Evolutionary conservation across 1,139 yeast genomes (phyloP).

Genomic region (Scheffersomyces segobiensis): DNA sequence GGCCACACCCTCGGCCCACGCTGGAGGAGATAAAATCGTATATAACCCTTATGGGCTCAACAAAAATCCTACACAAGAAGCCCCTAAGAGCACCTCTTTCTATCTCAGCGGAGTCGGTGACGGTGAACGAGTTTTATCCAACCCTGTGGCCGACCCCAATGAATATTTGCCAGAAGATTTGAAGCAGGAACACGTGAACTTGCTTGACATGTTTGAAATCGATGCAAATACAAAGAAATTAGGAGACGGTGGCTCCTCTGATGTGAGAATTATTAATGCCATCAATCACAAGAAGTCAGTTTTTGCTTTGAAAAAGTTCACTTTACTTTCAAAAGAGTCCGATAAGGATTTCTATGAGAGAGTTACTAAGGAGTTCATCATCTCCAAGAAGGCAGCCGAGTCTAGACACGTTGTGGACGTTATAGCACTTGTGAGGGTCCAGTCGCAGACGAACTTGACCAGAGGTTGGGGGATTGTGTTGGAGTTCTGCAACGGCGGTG

Average conservation of each 20-base stretch:
- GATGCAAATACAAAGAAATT: conserved; percentile 49
- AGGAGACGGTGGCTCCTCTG: conserved; percentile 76
- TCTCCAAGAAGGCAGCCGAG: conserved; percentile 52
- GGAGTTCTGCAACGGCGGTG: conserved; percentile 63
- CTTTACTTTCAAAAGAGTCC: conserved; percentile 58
- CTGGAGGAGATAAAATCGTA: conserved; percentile 34
- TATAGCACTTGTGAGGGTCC: conserved; percentile 56
- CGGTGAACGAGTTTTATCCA: conserved; percentile 49
- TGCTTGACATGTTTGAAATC: conserved; percentile 61
- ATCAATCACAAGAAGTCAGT: conserved; percentile 39
- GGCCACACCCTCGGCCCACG: conserved; percentile 8
- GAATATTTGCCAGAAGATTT: conserved; percentile 58
- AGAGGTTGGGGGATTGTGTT: conserved; percentile 79
- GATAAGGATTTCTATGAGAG: conserved; percentile 68
- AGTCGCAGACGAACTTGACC: conserved; percentile 52
- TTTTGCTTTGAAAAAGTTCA: conserved; percentile 66
- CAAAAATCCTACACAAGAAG: conserved; percentile 33
- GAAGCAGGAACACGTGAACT: conserved; percentile 49
- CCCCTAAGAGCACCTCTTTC: conserved; percentile 41
- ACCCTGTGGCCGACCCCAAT: conserved; percentile 73
- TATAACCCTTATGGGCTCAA: conserved; percentile 50
- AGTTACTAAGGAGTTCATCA: conserved; percentile 61
- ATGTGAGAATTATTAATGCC: conserved; percentile 54
- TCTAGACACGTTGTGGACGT: conserved; percentile 63
- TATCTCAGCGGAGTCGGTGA: conserved; percentile 40